A percentile compares a stretch with the other conserved stretches of the same genome.
These are phyloP conservation scores for Boletus albobrunnescens DNA, from an alignment of 1,284 basidiomycete genomes.

Conservation along the genomic window DNA sequence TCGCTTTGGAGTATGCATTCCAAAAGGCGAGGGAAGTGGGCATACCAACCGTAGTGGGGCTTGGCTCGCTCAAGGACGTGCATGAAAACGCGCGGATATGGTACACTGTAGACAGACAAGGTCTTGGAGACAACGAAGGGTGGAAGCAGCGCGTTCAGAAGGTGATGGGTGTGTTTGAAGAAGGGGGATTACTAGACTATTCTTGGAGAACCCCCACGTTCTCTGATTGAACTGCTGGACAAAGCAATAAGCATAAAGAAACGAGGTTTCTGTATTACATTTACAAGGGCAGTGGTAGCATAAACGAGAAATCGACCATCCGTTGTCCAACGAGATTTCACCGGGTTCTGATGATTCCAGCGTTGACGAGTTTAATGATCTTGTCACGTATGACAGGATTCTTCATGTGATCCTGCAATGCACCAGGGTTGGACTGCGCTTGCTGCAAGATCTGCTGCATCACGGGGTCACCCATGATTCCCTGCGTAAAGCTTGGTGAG, in stretches of 20 bases:
- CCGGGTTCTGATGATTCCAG: conserved; percentile 84
- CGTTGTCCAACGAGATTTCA: conserved; percentile 26
- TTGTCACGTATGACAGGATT: conserved; percentile 82
- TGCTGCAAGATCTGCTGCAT: conserved; percentile 96
- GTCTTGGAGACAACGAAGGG: conserved; percentile 33
- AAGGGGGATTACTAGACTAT: conserved; percentile 51
- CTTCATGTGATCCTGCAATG: conserved; percentile 96
- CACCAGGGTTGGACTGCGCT: conserved; percentile 86
- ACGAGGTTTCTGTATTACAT: conserved; percentile 18
- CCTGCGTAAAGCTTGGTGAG: conserved; percentile 38
- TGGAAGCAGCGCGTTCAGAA: conserved; percentile 49
- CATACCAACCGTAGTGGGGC: conserved; percentile 73
- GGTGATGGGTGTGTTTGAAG: conserved; percentile 44
- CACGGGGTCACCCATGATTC: conserved; percentile 81
- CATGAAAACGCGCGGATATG: conserved; percentile 69
- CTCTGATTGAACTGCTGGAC: conserved; percentile 7
- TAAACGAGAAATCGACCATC: conserved; percentile 18
- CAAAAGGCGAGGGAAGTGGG: conserved; percentile 42
- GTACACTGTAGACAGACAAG: conserved; percentile 50
- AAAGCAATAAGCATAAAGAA: background rate
- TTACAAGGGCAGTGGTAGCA: conserved; percentile 23
- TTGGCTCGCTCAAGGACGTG: conserved; percentile 68
- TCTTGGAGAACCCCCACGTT: conserved; percentile 58
- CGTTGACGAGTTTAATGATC: conserved; percentile 90
- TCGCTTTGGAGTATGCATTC: conserved; percentile 75